These are phyloP conservation scores for Baorangia bicolor DNA, from an alignment of 768 basidiomycete species.

Conservation along the genomic window DNA sequence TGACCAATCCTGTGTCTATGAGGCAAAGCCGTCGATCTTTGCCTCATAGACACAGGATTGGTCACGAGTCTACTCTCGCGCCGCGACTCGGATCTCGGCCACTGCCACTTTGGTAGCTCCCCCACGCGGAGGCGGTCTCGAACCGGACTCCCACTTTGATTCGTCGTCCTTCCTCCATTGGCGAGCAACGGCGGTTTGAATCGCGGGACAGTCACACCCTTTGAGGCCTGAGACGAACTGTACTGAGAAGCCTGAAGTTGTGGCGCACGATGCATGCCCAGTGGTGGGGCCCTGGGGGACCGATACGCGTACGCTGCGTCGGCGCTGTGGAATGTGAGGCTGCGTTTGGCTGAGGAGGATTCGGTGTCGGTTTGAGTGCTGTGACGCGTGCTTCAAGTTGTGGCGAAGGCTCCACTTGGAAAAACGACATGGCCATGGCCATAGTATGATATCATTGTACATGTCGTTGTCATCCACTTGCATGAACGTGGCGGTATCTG, in stretches of 20 bases:
- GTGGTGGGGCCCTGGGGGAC: too few species aligned
- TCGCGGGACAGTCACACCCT: slow-evolving; percentile 9
- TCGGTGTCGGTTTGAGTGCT: background rate
- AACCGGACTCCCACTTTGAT: background rate
- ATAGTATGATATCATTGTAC: background rate
- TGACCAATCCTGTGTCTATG: too few species aligned
- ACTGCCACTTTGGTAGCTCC: background rate
- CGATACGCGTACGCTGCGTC: too few species aligned
- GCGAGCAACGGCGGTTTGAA: slow-evolving; percentile 23
- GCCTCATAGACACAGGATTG: too few species aligned
- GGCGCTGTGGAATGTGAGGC: too few species aligned
- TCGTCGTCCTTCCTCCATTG: background rate
- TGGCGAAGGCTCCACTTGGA: background rate
- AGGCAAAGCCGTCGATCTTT: too few species aligned
- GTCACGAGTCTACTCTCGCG: too few species aligned
- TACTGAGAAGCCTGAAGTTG: slow-evolving; percentile 13
- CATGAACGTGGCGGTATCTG: slow-evolving; percentile 4
- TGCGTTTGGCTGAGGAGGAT: background rate
- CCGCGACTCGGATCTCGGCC: too few species aligned
- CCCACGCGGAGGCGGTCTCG: background rate
- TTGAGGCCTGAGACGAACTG: slow-evolving; percentile 15
- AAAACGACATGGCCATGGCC: slow-evolving; percentile 14
- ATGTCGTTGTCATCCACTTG: slow-evolving; percentile 9
- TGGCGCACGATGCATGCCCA: slow-evolving; percentile 16
- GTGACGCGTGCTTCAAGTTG: background rate